Conservation (phyloP, 2,329 filamentous ascomycete species). For the Decorospora gaudefroyi region DNA sequence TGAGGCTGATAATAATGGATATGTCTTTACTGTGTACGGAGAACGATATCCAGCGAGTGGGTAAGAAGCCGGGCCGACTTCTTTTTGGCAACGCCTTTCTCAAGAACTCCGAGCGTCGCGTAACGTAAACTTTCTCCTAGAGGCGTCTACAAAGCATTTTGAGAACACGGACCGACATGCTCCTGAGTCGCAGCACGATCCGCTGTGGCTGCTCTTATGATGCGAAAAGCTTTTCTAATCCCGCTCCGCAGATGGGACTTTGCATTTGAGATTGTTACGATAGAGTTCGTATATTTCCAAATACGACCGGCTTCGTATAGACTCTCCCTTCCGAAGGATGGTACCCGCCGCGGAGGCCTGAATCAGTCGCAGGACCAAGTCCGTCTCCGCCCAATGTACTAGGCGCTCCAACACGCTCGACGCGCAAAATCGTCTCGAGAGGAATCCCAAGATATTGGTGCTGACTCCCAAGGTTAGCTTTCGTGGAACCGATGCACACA, state of each 20-base stretch:
- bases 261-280: too few species aligned
- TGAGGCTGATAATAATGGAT: constrained; percentile 3
- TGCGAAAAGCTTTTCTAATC: constrained; percentile 7
- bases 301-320: background rate
- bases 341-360: too few species aligned
- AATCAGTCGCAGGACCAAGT: constrained; percentile 5
- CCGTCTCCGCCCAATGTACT: background rate
- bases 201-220: constrained; percentile 3
- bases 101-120: constrained; percentile 1
- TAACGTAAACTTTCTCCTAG: too few species aligned
- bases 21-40: background rate
- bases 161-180: background rate
- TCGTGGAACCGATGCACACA: constrained; percentile 1
- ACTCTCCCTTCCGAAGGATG: too few species aligned
- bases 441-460: constrained; percentile 4
- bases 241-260: too few species aligned
- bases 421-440: constrained; percentile 12
- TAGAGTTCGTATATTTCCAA: background rate
- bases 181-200: background rate
- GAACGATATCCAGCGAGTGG: constrained; percentile 1
- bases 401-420: constrained; percentile 4
- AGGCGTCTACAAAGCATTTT: background rate
- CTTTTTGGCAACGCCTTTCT: background rate
- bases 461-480: constrained; percentile 4
- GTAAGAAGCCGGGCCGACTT: constrained; percentile 7